Evolutionary conservation across 2,329 filamentous ascomycete species (phyloP).

Genomic region (Elsinoe australis): DNA sequence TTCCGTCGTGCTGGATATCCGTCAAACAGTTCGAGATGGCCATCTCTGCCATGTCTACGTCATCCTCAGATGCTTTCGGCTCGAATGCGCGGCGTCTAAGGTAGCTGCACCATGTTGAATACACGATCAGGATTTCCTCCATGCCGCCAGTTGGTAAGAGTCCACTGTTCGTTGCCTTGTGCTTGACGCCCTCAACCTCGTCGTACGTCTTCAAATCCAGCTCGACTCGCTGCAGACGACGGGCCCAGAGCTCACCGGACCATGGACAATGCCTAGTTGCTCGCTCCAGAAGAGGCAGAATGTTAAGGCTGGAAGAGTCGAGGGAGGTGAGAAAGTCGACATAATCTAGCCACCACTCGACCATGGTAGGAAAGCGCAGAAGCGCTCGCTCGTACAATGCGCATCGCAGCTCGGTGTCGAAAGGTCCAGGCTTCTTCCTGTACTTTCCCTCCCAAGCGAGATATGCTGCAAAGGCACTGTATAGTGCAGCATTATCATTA

Average conservation of each 20-base stretch:
- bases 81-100: slow-evolving; percentile 78
- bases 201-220: slow-evolving; percentile 66
- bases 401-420: slow-evolving; percentile 48
- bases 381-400: slow-evolving; percentile 72
- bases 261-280: slow-evolving; percentile 88
- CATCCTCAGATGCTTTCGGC: slow-evolving; percentile 63
- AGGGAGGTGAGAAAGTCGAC: slow-evolving; percentile 59
- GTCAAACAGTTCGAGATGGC: slow-evolving; percentile 80
- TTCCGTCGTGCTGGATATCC: slow-evolving; percentile 69
- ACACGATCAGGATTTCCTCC: slow-evolving; percentile 81
- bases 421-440: slow-evolving; percentile 42
- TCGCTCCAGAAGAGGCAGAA: slow-evolving; percentile 67
- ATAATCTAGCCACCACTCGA: slow-evolving; percentile 75
- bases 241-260: slow-evolving; percentile 85
- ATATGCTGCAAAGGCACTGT: slow-evolving; percentile 56
- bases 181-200: slow-evolving; percentile 82
- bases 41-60: slow-evolving; percentile 81
- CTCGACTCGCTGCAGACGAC: slow-evolving; percentile 79
- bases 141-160: slow-evolving; percentile 79
- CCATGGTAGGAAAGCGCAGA: slow-evolving; percentile 63
- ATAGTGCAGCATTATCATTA: slow-evolving; percentile 51
- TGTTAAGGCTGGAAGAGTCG: slow-evolving; percentile 31
- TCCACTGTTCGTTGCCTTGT: slow-evolving; percentile 78
- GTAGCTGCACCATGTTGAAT: slow-evolving; percentile 91
- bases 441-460: slow-evolving; percentile 67